phyloP scores from a whole-genome alignment of 2,329 filamentous ascomycete genomes.

The Colletotrichum incanum region DNA sequence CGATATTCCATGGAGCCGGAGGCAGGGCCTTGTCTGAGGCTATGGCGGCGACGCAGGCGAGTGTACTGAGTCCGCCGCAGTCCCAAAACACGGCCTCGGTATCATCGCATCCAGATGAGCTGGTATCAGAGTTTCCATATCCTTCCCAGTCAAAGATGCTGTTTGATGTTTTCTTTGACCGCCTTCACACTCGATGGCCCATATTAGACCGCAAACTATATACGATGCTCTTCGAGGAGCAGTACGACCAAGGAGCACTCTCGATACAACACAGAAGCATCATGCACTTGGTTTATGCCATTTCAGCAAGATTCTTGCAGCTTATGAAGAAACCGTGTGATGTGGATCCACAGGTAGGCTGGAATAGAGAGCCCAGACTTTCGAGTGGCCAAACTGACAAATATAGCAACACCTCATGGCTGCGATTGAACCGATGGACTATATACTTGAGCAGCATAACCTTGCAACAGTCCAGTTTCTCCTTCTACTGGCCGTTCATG shows the following conservation, averaged over 20 bases:
- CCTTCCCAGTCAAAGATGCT: slow-evolving; percentile 43
- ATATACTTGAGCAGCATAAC: slow-evolving; percentile 53
- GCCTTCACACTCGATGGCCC: slow-evolving; percentile 49
- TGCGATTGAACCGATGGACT: slow-evolving; percentile 52
- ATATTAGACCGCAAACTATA: slow-evolving; percentile 47
- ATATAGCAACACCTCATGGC: slow-evolving; percentile 48
- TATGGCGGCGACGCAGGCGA: neutral
- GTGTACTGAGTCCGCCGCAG: slow-evolving; percentile 17
- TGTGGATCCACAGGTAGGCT: slow-evolving; percentile 47
- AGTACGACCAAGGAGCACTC: slow-evolving; percentile 44
- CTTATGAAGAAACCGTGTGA: slow-evolving; percentile 46
- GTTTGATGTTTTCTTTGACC: slow-evolving; percentile 48
- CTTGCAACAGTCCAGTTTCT: slow-evolving; percentile 52
- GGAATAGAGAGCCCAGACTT: no score
- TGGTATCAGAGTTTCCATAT: slow-evolving; percentile 43
- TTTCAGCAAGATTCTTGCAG: slow-evolving; percentile 48
- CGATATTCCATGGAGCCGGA: slow-evolving; percentile 45
- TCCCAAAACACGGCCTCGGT: neutral
- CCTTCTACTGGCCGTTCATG: slow-evolving; percentile 52
- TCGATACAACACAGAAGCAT: slow-evolving; percentile 47
- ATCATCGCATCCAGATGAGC: slow-evolving; percentile 36
- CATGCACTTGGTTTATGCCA: slow-evolving; percentile 48
- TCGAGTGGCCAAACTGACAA: neutral
- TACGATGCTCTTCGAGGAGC: slow-evolving; percentile 42
- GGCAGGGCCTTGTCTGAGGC: slow-evolving; percentile 28